These are phyloP conservation scores for Phaeosphaeriaceae sp. DNA, from an alignment of 2,329 filamentous ascomycete species.

Conservation along the genomic window DNA sequence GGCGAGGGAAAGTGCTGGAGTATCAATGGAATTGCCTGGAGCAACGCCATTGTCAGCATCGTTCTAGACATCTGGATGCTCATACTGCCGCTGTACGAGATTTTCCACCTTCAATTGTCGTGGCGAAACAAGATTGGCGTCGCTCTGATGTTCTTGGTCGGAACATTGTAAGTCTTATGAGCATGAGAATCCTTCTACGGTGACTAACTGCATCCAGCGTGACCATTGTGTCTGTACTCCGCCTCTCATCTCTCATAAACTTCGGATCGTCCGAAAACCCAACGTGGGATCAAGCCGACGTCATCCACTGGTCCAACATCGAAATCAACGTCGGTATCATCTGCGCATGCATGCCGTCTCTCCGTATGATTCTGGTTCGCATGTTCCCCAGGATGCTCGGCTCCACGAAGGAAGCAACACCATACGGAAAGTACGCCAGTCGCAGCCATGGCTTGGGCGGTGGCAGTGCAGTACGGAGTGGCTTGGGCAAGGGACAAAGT, in stretches of 20 bases:
- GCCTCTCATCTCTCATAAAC: constrained; percentile 49
- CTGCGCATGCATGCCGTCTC: constrained; percentile 51
- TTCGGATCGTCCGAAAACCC: constrained; percentile 50
- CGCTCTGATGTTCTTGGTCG: constrained; percentile 42
- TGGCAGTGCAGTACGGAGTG: constrained; percentile 14
- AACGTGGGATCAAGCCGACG: constrained; percentile 37
- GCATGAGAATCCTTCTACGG: constrained; percentile 7
- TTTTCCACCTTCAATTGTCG: constrained; percentile 33
- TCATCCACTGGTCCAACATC: constrained; percentile 21
- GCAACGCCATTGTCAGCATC: constrained; percentile 38
- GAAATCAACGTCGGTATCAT: constrained; percentile 39
- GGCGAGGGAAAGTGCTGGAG: constrained; percentile 32
- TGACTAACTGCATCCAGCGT: constrained; percentile 15
- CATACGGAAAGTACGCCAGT: constrained; percentile 14
- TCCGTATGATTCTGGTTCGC: constrained; percentile 44
- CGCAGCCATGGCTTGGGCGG: constrained; percentile 30
- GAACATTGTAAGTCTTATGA: constrained; percentile 30
- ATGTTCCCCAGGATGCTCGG: constrained; percentile 42
- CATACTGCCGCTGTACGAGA: constrained; percentile 37
- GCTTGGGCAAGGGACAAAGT: constrained; percentile 5
- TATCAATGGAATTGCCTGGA: constrained; percentile 40
- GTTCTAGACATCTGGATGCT: constrained; percentile 30
- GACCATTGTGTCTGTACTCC: constrained; percentile 49
- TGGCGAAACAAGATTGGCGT: constrained; percentile 42
- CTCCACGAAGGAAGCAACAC: constrained; percentile 20